Evolutionary conservation across 73 alveolate species (phyloP), one percentile per base, ranked within the genome.

Genomic region (Paramecium caudatum): DNA sequence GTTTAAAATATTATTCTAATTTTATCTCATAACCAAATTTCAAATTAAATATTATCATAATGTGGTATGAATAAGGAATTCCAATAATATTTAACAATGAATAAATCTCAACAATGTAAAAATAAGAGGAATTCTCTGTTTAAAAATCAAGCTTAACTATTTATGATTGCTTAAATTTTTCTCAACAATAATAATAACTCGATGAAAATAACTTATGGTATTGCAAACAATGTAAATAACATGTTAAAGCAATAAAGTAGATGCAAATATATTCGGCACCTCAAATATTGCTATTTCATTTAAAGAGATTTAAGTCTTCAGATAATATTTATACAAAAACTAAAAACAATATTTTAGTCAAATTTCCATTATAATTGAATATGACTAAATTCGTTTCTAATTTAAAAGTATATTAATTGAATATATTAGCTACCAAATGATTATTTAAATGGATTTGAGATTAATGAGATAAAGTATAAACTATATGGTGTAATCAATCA

Each of bases 401-500:
- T 43, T 27, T 19, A 39, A 43, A 74, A 10, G 88, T 74, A 74
- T 74, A 3, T 16, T 39, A 39, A 39, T 36, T 0, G 3, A 15
- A 27, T 21, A 27, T 2, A n/a, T 43, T 33, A 74, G 88, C 21
- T 74, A 12, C 88, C 88, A 19, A 74, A 37, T 34, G 27, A 74
- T 45, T 74, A 74, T 41, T 19, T 50, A 27, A 48, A 39, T 19
- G 86, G 46, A 15, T 9, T 16, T 7, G 85, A 47, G 47, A 32
- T 70, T 32, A 36, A 30, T 30, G 69, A 46, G 16, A 16, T 34
- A 87, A 83, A 82, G 80, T 96, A 94, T 92, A 96, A 96, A 84
- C 92, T 96, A 63, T 95, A 86, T 91, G 99, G 96, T 2, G 90
- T 95, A 27, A 82, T 96, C 46, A 95, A 96, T 85, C 99, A 96